Percentiles rank a stretch among this genome's conserved stretches.
These are phyloP conservation scores for Teunomyces cretensis DNA, from an alignment of 805 yeast genomes.

Conservation along the genomic window DNA sequence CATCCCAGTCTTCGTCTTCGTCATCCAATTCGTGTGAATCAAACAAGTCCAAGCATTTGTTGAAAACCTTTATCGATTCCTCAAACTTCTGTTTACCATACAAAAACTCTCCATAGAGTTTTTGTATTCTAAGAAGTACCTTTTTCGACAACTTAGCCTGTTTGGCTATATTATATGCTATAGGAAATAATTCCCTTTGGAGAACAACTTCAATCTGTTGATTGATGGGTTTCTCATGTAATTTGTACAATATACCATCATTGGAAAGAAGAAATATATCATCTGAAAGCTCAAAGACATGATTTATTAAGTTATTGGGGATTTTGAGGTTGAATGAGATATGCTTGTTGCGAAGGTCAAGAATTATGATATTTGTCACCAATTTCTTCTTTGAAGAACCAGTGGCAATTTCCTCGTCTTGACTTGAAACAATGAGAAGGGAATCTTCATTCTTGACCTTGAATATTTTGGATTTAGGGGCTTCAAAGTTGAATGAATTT, in stretches of 20 bases:
- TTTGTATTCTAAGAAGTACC: conserved; percentile 27
- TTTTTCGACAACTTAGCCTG: conserved; percentile 31
- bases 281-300: conserved; percentile 56
- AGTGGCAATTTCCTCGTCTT: conserved; percentile 22
- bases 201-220: conserved; percentile 68
- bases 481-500: conserved; percentile 54
- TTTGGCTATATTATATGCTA: conserved; percentile 70
- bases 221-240: conserved; percentile 65
- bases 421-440: conserved; percentile 57
- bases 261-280: conserved; percentile 62
- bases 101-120: conserved; percentile 67
- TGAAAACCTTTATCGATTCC: conserved; percentile 73
- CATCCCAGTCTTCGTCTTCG: conserved; percentile 30
- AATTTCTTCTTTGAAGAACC: conserved; percentile 13
- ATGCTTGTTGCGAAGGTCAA: conserved; percentile 70
- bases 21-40: conserved; percentile 11
- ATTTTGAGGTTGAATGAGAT: conserved; percentile 68
- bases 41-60: conserved; percentile 39
- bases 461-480: conserved; percentile 53
- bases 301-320: conserved; percentile 57
- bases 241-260: conserved; percentile 71
- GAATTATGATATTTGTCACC: conserved; percentile 59
- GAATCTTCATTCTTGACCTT: conserved; percentile 48
- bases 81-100: conserved; percentile 64
- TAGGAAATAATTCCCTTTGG: conserved; percentile 66